Base-by-base conservation (phyloP, 2,329 filamentous ascomycete genomes). In the Amylocarpus encephaloides region DNA sequence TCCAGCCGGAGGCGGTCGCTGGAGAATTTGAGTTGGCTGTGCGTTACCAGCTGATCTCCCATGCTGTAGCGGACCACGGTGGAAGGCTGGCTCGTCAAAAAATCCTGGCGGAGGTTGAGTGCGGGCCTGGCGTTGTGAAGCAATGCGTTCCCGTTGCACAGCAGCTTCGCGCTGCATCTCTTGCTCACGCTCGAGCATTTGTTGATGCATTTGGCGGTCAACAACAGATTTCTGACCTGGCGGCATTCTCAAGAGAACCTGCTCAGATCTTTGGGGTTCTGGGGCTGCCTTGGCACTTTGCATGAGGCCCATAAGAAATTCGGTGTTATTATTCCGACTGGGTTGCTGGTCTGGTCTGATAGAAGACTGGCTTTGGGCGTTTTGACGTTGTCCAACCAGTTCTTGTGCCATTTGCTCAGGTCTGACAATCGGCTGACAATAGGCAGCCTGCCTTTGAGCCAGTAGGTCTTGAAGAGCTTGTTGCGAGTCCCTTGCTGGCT, bases 291-390 rank as follows among this genome's bases (percentile, higher is more conserved):
- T 74, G 18, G 67, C 64, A 54, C 69, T 67, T 59, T 85, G 80
- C 87, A 95, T 93, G 29, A 95, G 75, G 54, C 83, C 86, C 68
- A 95, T 87, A 43, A 95, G 72, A 65, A 93, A 91, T 57, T 94
- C 86, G n/a, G 85, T 80, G 60, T 92, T 87, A 59, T 75, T 62
- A 51, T 61, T 59, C 12, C 59, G 59, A 64, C 72, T 75, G 43
- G 70, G 72, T 49, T 67, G 59, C 52, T 72, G 71, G 46, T 79
- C 75, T 33, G 69, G 66, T 32, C 76, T 71, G 6, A 65, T 66
- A 13, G 71, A 73, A 34, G 70, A 68, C 53, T 80, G 78, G 60
- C 71, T 79, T 15, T 76, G 71, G 12, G 73, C 69, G 35, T 74
- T 74, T 57, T 80, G 78, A 43, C 80, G 79, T 60, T 81, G 78